A percentile compares a stretch with the other conserved stretches of the same genome.
These are phyloP conservation scores for Dothideomycetidae sp. DNA, from an alignment of 2,329 filamentous ascomycete genomes.

Conservation along the genomic window DNA sequence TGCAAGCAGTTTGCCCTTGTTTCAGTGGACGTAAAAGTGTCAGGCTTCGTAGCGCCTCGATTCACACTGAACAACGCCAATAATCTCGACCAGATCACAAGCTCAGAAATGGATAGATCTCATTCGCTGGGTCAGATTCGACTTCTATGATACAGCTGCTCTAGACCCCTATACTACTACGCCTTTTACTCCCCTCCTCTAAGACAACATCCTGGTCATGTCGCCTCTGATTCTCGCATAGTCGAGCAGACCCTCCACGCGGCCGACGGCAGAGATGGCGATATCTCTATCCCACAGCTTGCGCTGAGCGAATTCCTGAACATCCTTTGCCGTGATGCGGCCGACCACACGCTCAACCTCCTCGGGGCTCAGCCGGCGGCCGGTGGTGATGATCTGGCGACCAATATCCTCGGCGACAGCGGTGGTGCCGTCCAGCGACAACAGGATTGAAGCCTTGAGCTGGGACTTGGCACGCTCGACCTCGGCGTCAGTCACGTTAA, in stretches of 20 bases:
- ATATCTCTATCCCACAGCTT: conserved; percentile 97
- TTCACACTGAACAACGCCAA: too few relatives aligned
- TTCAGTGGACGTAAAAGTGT: too few relatives aligned
- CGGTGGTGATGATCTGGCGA: conserved; percentile 94
- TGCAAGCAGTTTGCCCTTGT: too few relatives aligned
- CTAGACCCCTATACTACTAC: background rate
- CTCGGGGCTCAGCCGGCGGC: conserved; percentile 74
- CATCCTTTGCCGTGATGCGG: conserved; percentile 82
- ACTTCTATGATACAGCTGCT: background rate
- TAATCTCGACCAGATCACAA: too few relatives aligned
- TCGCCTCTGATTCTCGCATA: conserved; percentile 69
- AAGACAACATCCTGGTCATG: conserved; percentile 62
- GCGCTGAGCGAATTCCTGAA: conserved; percentile 89
- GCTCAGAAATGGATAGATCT: too few relatives aligned
- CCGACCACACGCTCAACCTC: conserved; percentile 92
- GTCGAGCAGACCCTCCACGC: conserved; percentile 70
- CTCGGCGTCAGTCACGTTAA: conserved; percentile 76
- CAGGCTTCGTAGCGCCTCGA: too few relatives aligned
- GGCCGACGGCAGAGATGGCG: conserved; percentile 82
- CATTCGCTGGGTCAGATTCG: background rate
- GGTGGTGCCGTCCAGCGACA: conserved; percentile 93
- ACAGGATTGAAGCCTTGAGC: conserved; percentile 93
- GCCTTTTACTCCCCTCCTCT: conserved; percentile 12
- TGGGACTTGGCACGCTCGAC: conserved; percentile 98
- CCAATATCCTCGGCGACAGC: conserved; percentile 97